These are phyloP conservation scores for Ophiocytium majus DNA, from an alignment of 352 stramenopile species.

Conservation along the genomic window DNA sequence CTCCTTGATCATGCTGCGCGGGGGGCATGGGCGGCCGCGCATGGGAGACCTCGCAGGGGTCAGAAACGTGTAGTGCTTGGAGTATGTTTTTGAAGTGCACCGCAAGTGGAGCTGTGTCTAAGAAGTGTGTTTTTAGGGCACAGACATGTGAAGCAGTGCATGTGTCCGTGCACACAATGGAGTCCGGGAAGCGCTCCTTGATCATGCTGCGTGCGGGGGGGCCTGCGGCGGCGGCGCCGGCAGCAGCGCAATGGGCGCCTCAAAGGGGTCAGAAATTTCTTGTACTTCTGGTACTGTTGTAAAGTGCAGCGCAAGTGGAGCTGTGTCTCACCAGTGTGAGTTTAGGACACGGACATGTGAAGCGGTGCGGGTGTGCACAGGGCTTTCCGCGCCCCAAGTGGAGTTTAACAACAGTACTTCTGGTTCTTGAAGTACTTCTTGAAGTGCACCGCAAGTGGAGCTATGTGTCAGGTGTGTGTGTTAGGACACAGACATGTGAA, in stretches of 20 bases:
- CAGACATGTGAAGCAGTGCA: background rate
- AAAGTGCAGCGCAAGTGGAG: no score
- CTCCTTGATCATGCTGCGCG: constrained; percentile 71
- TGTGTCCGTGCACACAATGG: constrained; percentile 66
- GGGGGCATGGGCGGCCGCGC: background rate
- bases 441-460: no score
- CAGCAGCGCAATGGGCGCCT: background rate
- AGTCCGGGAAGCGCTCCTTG: constrained; percentile 71
- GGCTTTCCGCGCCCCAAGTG: no score
- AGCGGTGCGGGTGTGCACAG: background rate
- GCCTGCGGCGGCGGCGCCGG: no score
- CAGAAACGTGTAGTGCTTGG: no score
- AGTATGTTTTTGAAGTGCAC: no score
- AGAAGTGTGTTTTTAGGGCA: background rate
- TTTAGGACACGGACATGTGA: background rate
- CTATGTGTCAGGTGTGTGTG: background rate
- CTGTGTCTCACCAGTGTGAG: background rate
- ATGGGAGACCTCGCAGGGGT: no score
- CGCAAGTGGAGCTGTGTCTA: background rate
- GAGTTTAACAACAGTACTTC: no score
- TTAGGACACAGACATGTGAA: background rate
- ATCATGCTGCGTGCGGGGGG: constrained; percentile 70
- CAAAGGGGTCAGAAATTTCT: no score
- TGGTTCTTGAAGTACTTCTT: no score
- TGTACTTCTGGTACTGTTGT: no score